Base-by-base conservation (phyloP, 306 rosid genomes). In the Oxytropis ochrocephala region DNA sequence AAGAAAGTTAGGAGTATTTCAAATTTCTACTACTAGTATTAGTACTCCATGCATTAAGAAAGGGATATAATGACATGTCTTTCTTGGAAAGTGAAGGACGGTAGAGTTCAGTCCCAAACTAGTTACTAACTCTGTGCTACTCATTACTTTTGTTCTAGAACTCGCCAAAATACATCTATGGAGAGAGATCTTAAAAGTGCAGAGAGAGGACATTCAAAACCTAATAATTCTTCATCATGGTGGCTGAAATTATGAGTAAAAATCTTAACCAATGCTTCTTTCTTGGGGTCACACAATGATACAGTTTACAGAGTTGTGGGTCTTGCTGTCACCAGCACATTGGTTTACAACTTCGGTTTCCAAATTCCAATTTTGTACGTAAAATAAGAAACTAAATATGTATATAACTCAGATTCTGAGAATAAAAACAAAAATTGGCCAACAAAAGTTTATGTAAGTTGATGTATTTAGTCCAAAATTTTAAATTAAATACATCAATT, bases 71-170 rank as follows among this genome's bases (percentile, higher is more conserved):
- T 73, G 73, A 82, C 48, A 42, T 81, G 82, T 78, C 77, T 75
- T 81, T 79, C 79, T 84, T 78, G 88, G 85, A 75, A 81, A 72
- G 58, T 67, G 83, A 73, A 71, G 77, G 68, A 50, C 69, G 14
- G 11, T 38, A 54, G 66, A 67, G 78, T 58, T 75, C 65, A 71
- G 72, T 71, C 50, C 63, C 47, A 67, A 66, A 72, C 75, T 21
- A 21, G 65, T 62, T 53, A 59, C 42, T 48, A 49, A 4, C 16
- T 66, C 12, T 29, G 43, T 64, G 70, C 16, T 65, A 55, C 57
- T 81, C 62, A 74, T 69, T 57, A 78, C 78, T 65, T 74, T 44
- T 52, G 67, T 72, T 74, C 64, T 64, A 69, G 64, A 82, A 78
- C 33, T 81, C 30, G 74, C 64, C 27, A 75, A 53, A 63, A 38